Evolutionary conservation across 495 filamentous ascomycete genomes (phyloP).

Genomic region (Annulohypoxylon stygium): DNA sequence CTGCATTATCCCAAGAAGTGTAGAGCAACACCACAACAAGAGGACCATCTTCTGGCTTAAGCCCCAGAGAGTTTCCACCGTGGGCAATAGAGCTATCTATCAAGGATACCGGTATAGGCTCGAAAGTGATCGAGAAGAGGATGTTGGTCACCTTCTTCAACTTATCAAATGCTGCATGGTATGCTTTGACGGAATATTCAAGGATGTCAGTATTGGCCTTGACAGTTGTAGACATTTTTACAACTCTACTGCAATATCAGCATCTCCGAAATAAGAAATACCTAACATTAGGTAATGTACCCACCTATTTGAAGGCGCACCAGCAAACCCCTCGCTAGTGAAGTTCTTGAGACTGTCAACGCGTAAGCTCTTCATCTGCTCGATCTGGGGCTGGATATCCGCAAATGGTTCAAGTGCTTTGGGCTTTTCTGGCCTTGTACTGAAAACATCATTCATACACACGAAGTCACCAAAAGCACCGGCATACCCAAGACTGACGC

Average conservation of each 20-base stretch:
- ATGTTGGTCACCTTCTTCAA: not conserved
- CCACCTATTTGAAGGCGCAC: not conserved
- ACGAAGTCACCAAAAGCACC: conserved; percentile 7
- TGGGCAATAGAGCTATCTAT: not conserved
- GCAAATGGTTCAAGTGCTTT: not conserved
- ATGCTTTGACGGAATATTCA: not conserved
- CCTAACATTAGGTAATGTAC: not conserved
- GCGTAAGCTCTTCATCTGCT: not conserved
- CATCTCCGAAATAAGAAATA: not conserved
- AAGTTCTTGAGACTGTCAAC: not conserved
- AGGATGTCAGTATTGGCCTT: not conserved
- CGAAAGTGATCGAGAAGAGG: not conserved
- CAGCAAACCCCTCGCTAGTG: not conserved
- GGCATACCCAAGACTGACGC: conserved; percentile 16
- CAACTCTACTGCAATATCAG: not conserved
- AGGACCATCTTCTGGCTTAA: not conserved
- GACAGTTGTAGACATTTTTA: not conserved
- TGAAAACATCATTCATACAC: not conserved
- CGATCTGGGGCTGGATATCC: not conserved
- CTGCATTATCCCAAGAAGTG: not conserved
- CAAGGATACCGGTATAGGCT: not conserved
- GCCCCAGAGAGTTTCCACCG: not conserved
- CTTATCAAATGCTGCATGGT: not conserved
- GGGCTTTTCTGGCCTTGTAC: not conserved
- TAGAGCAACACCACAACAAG: not conserved